Conservation (phyloP, 2,329 filamentous ascomycete species). For the Magnaporthiopsis incrustans region DNA sequence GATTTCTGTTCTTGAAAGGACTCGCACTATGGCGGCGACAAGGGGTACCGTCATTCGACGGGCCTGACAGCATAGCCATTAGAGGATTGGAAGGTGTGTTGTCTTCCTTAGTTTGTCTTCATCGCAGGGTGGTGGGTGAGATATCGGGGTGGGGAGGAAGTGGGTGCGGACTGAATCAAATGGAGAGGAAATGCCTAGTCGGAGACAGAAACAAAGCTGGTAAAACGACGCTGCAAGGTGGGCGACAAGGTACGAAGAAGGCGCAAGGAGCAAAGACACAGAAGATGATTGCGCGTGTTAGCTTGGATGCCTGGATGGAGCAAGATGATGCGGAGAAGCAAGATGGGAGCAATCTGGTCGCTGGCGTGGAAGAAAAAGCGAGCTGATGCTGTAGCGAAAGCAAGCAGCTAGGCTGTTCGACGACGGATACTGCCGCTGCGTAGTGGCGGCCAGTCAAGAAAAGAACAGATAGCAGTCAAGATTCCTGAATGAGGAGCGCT, state of each 20-base stretch:
- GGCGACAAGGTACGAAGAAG: background rate
- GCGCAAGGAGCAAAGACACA: too few relatives aligned
- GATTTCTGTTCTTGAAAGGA: conserved; percentile 25
- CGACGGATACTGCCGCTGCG: too few relatives aligned
- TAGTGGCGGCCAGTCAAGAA: background rate
- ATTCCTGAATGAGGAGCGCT: background rate
- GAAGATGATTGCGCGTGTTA: too few relatives aligned
- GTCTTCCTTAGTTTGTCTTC: conserved; percentile 1
- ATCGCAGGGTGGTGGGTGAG: conserved; percentile 1
- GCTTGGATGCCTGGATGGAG: too few relatives aligned
- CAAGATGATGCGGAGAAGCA: too few relatives aligned
- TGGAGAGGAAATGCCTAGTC: background rate
- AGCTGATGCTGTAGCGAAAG: too few relatives aligned
- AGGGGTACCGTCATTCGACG: background rate
- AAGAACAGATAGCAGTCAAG: background rate
- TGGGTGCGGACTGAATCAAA: background rate
- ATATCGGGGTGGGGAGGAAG: background rate
- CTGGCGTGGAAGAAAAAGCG: too few relatives aligned
- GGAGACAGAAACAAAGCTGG: background rate
- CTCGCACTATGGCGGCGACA: conserved; percentile 5
- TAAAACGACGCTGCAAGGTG: background rate
- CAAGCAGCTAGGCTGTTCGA: too few relatives aligned
- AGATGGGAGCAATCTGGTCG: too few relatives aligned
- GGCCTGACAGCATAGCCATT: background rate
- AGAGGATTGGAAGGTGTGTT: background rate